These are phyloP conservation scores for Fusarium sp. DNA, from an alignment of 2,329 filamentous ascomycete species.

Conservation along the genomic window DNA sequence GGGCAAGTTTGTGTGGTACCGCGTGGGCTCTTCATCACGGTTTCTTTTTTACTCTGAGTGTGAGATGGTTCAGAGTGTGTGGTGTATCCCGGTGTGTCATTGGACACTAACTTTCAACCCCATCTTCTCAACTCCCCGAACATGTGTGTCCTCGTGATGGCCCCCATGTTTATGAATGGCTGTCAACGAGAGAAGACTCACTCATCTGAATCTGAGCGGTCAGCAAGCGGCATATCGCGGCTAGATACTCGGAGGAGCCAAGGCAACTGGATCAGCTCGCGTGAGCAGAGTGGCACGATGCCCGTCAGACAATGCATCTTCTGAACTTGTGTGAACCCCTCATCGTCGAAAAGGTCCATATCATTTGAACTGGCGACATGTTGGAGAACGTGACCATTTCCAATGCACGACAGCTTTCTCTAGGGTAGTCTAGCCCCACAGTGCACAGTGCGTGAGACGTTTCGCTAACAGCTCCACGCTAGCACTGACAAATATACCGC, in stretches of 20 bases:
- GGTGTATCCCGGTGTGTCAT: not conserved
- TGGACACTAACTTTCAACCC: not conserved
- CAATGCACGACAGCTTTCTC: not conserved
- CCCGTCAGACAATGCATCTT: not conserved
- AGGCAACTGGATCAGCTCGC: slow-evolving; percentile 6
- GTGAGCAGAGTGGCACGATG: slow-evolving; percentile 20
- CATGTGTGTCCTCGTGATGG: slow-evolving; percentile 21
- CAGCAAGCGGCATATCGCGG: slow-evolving; percentile 1
- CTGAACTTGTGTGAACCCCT: not conserved
- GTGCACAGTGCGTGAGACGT: slow-evolving; percentile 2
- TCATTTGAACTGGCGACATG: not conserved
- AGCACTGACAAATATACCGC: slow-evolving; percentile 22
- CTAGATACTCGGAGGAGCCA: not conserved
- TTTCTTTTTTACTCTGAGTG: not conserved
- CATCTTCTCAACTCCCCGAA: not conserved
- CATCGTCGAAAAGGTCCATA: not conserved
- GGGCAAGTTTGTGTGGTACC: slow-evolving; percentile 3
- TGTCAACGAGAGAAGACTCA: not conserved
- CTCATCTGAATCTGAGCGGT: not conserved
- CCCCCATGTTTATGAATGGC: not conserved
- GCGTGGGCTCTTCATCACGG: slow-evolving; percentile 28
- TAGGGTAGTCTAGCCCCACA: not conserved
- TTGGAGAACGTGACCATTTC: not conserved
- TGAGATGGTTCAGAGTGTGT: not conserved
- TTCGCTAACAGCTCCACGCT: slow-evolving; percentile 23